A percentile compares a stretch with the other conserved stretches of the same genome.
phyloP scores from a whole-genome alignment of 192 early-diverging fungal species.

The Coemansia sp. region DNA sequence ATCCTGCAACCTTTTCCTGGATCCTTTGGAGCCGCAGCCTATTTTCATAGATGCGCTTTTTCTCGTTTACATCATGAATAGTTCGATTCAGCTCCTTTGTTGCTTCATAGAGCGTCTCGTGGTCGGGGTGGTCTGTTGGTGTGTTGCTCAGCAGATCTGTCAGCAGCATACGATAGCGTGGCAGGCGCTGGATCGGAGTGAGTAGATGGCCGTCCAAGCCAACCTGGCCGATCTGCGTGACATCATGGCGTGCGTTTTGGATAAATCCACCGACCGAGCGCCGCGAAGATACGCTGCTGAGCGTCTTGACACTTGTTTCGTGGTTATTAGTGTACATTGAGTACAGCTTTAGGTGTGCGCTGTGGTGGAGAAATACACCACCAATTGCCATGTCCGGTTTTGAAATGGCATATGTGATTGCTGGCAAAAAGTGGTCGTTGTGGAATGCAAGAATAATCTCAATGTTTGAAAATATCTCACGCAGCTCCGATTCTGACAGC shows the following conservation, averaged over 20 bases:
- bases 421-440: conserved; percentile 68
- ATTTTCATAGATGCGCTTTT: conserved; percentile 64
- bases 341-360: conserved; percentile 83
- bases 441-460: conserved; percentile 73
- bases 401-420: conserved; percentile 37
- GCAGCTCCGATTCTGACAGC: conserved; percentile 61
- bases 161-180: conserved; percentile 88
- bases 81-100: conserved; percentile 66
- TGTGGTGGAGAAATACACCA: conserved; percentile 71
- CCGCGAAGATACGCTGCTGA: conserved; percentile 55
- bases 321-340: conserved; percentile 84
- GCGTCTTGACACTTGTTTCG: conserved; percentile 66
- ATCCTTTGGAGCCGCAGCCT: conserved; percentile 60
- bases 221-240: conserved; percentile 73
- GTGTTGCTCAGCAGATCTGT: conserved; percentile 82
- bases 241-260: conserved; percentile 47
- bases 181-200: conserved; percentile 92
- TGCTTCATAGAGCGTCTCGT: conserved; percentile 64
- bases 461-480: conserved; percentile 82
- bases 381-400: conserved; percentile 61
- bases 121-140: conserved; percentile 75
- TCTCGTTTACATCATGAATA: conserved; percentile 85
- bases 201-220: conserved; percentile 83
- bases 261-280: conserved; percentile 40
- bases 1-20: conserved; percentile 57